phyloP scores from a whole-genome alignment of 805 yeast species.

The Candida pseudoglaebosa region DNA sequence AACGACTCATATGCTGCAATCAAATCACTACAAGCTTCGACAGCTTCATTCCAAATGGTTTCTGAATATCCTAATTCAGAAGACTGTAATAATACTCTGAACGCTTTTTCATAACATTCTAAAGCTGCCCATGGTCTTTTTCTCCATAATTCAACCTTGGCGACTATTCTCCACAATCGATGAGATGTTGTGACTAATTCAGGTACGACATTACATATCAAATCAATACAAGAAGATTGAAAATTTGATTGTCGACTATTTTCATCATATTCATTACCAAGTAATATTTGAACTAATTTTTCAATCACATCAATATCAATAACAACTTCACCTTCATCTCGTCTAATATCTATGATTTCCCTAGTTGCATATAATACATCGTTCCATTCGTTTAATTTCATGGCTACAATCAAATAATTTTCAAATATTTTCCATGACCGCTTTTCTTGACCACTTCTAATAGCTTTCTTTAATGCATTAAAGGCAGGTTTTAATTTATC shows the following conservation, averaged over 20 bases:
- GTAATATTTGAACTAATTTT: conserved; percentile 62
- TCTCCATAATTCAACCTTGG: conserved; percentile 85
- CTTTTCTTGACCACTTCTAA: conserved; percentile 58
- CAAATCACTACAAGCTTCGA: conserved; percentile 71
- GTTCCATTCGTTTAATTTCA: conserved; percentile 80
- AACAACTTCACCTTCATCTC: conserved; percentile 54
- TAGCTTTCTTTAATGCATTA: conserved; percentile 78
- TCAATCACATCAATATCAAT: conserved; percentile 76
- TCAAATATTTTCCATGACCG: conserved; percentile 91
- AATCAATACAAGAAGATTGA: conserved; percentile 66
- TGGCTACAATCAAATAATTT: conserved; percentile 78
- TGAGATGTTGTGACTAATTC: conserved; percentile 61
- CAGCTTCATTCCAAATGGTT: conserved; percentile 69
- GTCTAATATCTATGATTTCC: conserved; percentile 54
- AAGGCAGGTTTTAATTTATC: conserved; percentile 75
- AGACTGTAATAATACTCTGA: conserved; percentile 60
- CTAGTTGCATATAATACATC: conserved; percentile 78
- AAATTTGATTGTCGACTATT: conserved; percentile 47
- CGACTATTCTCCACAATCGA: conserved; percentile 78
- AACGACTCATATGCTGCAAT: conserved; percentile 82
- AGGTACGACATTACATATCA: conserved; percentile 68
- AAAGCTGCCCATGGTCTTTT: conserved; percentile 82
- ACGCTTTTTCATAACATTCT: conserved; percentile 83
- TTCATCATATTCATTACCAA: conserved; percentile 44
- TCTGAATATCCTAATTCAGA: conserved; percentile 65